Evolutionary conservation across 2,329 filamentous ascomycete species (phyloP).

Genomic region (Xylaria sp.): DNA sequence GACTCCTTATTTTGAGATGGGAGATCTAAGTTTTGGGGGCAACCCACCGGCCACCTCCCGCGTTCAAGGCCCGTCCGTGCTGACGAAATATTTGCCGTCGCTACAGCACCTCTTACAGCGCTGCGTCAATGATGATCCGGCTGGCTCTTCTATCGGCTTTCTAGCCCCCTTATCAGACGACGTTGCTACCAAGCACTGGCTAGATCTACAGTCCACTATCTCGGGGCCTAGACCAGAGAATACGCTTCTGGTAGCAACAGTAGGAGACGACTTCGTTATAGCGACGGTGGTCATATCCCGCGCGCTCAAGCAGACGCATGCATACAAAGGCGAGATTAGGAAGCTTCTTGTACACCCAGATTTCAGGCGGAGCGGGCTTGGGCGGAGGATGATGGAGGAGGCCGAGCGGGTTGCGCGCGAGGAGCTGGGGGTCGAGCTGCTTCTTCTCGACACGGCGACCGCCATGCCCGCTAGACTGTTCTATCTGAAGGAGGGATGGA

Average conservation of each 20-base stretch:
- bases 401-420: background rate
- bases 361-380: conserved; percentile 40
- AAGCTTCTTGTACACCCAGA: conserved; percentile 47
- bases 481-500: conserved; percentile 44
- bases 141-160: conserved; percentile 46
- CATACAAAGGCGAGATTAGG: conserved; percentile 44
- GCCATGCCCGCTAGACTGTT: conserved; percentile 46
- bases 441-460: conserved; percentile 44
- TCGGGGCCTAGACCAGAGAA: conserved; percentile 6
- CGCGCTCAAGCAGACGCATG: conserved; percentile 45
- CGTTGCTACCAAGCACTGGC: conserved; percentile 42
- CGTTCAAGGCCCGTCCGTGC: background rate
- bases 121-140: conserved; percentile 47
- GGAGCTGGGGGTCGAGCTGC: conserved; percentile 37
- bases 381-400: background rate
- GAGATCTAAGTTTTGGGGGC: background rate
- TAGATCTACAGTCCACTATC: conserved; percentile 38
- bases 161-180: conserved; percentile 45
- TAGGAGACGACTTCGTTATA: conserved; percentile 19
- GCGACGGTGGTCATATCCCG: conserved; percentile 42
- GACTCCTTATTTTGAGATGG: background rate
- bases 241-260: conserved; percentile 15
- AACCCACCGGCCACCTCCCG: background rate
- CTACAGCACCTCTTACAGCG: conserved; percentile 42
- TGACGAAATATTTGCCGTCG: conserved; percentile 35